Evolutionary conservation across 1,284 basidiomycete species (phyloP), one percentile per base, ranked within the genome.

Genomic region (Fomitopsis pinicola): DNA sequence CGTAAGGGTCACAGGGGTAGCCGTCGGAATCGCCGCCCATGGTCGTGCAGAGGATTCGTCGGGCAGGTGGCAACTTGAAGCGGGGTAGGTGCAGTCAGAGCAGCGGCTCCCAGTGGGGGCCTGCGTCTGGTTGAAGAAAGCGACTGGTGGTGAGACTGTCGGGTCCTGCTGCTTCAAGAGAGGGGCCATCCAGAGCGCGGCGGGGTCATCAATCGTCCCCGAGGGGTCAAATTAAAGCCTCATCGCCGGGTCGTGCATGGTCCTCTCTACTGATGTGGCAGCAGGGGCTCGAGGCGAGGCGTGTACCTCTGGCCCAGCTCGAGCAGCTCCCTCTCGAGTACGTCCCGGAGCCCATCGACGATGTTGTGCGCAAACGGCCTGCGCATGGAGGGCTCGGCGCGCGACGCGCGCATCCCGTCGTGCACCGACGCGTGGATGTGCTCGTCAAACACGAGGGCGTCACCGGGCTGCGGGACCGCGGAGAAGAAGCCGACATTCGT

Each of bases 361-460:
- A 84, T 85, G 67, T 96, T 97, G 72, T 98, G 95, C 52, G 73
- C 67, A 73, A 97, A 96, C 6, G 84, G 48, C 28, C 83, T 69
- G 19, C 77, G 71, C 65, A 76, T 62, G 63, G 72, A 64, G 42
- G 61, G 12, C 6, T 63, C 69, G 9, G 85, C 80, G 30, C 94
- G 82, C 9, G 89, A 91, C 0, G 84, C 79, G 12, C 91, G 81
- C 75, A 97, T 82, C 2, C 96, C 96, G 68, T 97, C 95, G 75
- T 97, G 94, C 19, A 96, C 93, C 2, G 87, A 91, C 0, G 96
- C 97, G 71, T 98, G 97, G 44, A 98, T 89, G 63, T 94, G 86
- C 68, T 90, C 92, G 72, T 99, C 96, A 71, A 88, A 91, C 12
- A 98, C 76, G 44, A 98, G 75, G 54, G 85, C 82, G 71, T 99